Percentiles rank a stretch among this genome's conserved stretches.
Conservation (phyloP, 1,284 basidiomycete genomes). For the Marasmius oreades region DNA sequence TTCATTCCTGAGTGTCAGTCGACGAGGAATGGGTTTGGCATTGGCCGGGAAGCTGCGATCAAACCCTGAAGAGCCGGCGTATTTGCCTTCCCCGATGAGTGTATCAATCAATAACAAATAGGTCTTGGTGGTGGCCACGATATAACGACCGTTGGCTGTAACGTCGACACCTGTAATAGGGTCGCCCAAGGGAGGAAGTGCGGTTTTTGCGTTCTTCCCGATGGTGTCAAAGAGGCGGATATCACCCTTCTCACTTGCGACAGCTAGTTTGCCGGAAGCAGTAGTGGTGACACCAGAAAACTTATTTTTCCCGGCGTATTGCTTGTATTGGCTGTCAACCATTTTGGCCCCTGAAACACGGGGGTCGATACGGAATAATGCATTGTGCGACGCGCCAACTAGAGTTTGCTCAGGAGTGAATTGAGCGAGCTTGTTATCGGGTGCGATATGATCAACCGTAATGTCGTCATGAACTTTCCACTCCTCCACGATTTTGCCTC, state of each 20-base stretch:
- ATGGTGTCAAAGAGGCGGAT: constrained; percentile 94
- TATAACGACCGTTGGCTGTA: constrained; percentile 90
- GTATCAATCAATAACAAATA: constrained; percentile 96
- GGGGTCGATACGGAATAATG: constrained; percentile 97
- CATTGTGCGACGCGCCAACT: constrained; percentile 91
- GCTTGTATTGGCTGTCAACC: constrained; percentile 94
- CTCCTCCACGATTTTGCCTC: constrained; percentile 97
- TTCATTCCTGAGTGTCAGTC: constrained; percentile 87
- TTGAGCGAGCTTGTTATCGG: constrained; percentile 93
- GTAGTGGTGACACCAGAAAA: constrained; percentile 95
- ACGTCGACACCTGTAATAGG: constrained; percentile 95
- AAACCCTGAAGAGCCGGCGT: constrained; percentile 86
- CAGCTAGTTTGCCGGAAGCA: constrained; percentile 81
- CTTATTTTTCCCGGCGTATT: constrained; percentile 93
- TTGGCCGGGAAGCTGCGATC: constrained; percentile 95
- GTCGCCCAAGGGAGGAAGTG: constrained; percentile 93
- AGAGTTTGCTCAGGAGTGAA: constrained; percentile 92
- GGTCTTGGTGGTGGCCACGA: constrained; percentile 95
- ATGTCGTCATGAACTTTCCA: constrained; percentile 96
- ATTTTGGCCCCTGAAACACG: constrained; percentile 89
- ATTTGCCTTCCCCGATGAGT: constrained; percentile 88
- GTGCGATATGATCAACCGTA: constrained; percentile 85
- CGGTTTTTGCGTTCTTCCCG: constrained; percentile 99
- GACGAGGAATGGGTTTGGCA: constrained; percentile 88
- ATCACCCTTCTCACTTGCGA: constrained; percentile 96